Conservation (phyloP, 176 grass and related monocot genomes). For the Avena sativa region DNA sequence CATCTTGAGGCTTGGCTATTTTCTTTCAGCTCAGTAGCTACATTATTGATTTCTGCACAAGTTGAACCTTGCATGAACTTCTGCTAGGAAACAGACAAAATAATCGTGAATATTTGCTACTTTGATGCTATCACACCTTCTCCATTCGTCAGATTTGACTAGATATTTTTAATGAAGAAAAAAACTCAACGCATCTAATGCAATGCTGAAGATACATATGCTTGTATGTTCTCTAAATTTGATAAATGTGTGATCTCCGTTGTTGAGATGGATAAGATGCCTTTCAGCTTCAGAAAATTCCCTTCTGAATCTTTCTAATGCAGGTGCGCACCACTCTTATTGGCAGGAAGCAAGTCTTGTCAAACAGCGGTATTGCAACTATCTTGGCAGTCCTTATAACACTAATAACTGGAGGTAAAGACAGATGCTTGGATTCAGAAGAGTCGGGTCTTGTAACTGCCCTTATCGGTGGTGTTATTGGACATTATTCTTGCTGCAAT, state of each 20-base stretch:
- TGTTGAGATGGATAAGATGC: slow-evolving; percentile 27
- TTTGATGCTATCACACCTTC: slow-evolving; percentile 21
- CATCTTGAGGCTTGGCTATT: neutral
- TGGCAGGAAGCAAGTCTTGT: slow-evolving; percentile 96
- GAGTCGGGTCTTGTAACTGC: slow-evolving; percentile 79
- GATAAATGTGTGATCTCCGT: neutral
- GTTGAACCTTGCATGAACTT: slow-evolving; percentile 24
- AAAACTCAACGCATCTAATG: neutral
- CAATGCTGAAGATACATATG: neutral
- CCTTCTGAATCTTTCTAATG: slow-evolving; percentile 61
- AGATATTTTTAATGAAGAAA: neutral
- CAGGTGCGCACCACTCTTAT: slow-evolving; percentile 57
- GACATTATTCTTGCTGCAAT: slow-evolving; percentile 96
- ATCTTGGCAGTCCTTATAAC: slow-evolving; percentile 73
- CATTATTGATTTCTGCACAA: neutral
- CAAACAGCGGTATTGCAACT: slow-evolving; percentile 83
- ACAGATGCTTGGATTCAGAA: slow-evolving; percentile 80
- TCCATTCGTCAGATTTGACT: neutral
- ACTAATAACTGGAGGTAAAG: slow-evolving; percentile 62
- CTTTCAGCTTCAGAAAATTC: slow-evolving; percentile 49
- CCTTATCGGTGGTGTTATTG: slow-evolving; percentile 85
- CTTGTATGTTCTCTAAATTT: slow-evolving; percentile 21
- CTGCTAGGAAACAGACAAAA: slow-evolving; percentile 2
- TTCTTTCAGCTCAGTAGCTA: neutral
- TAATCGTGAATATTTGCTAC: neutral